Evolutionary conservation across 495 filamentous ascomycete genomes (phyloP), one percentile per base, ranked within the genome.

Genomic region (Podospora sp.): DNA sequence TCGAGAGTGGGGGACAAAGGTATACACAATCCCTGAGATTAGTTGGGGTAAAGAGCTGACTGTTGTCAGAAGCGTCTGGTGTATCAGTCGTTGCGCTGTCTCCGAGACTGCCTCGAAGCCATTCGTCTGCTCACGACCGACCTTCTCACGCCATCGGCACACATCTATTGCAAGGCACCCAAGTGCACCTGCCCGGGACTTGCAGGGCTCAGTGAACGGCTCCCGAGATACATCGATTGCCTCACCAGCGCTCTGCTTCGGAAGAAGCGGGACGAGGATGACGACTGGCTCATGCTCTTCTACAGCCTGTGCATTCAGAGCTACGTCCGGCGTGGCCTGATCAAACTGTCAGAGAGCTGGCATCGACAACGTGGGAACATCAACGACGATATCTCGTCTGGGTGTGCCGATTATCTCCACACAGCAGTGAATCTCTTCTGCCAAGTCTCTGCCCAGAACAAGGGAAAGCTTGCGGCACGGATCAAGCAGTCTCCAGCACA

Each of bases 301-400:
- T 59, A 59, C 56, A 59, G 56, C 56, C 56, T 59, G 56, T 59
- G 56, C 26, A 26, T 59, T n/a, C 56, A 59, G 25, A 24, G 22
- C 5, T 29, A 59, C 14, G 25, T 59, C 25, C 56, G 56, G 56
- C 56, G 56, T 24, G 56, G 4, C 2, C 14, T 59, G 25, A 29
- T 59, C 12, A 8, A 6, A 5, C 20, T 59, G 56, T 12, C 29
- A 24, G 6, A 29, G 6, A 1, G 56, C 26, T 29, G 40, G 40
- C 40, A 18, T 2, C 11, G 2, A 46, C 16, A 18, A 2, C 4
- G 11, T 11, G 12, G 12, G 11, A 14, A 4, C 2, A 11, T 2
- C 40, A 46, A 46, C 40, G 12, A 4, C 40, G 40, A 14, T 4
- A 6, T 11, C 5, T 2, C 2, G 40, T 11, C 16, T 6, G 40